Conservation (phyloP, 2,329 filamentous ascomycete genomes). For the Ceratocystis harringtonii region DNA sequence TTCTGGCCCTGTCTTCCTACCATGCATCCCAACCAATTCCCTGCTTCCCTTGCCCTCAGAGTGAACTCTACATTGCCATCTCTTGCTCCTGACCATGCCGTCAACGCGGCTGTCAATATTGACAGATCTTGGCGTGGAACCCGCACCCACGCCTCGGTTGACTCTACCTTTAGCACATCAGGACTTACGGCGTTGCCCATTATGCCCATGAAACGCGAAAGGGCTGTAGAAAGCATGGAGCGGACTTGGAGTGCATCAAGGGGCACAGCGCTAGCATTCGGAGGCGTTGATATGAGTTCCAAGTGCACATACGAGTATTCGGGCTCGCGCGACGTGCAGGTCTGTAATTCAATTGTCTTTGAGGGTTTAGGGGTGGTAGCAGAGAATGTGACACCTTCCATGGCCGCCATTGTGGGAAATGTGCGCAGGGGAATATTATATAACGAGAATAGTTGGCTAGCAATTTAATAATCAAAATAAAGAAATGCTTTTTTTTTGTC, state of each 20-base stretch:
- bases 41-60: slow-evolving; percentile 41
- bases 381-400: slow-evolving; percentile 22
- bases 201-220: slow-evolving; percentile 55
- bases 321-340: slow-evolving; percentile 36
- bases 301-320: slow-evolving; percentile 44
- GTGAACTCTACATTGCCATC: slow-evolving; percentile 32
- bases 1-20: slow-evolving; percentile 34
- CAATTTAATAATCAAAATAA: neutral
- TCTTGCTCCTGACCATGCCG: slow-evolving; percentile 42
- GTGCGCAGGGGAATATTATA: neutral
- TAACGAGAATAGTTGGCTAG: neutral
- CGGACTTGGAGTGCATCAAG: slow-evolving; percentile 50
- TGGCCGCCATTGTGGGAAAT: neutral
- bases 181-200: slow-evolving; percentile 52
- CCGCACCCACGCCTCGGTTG: slow-evolving; percentile 46
- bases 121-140: slow-evolving; percentile 45
- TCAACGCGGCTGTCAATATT: slow-evolving; percentile 47
- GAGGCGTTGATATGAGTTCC: slow-evolving; percentile 25
- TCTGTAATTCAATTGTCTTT: slow-evolving; percentile 34
- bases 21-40: slow-evolving; percentile 49
- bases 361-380: slow-evolving; percentile 21
- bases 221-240: slow-evolving; percentile 46
- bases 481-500: neutral
- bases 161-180: slow-evolving; percentile 52
- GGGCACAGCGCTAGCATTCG: slow-evolving; percentile 13